phyloP scores from a whole-genome alignment of 1,284 basidiomycete species.

The Microbotryum scabiosae region DNA sequence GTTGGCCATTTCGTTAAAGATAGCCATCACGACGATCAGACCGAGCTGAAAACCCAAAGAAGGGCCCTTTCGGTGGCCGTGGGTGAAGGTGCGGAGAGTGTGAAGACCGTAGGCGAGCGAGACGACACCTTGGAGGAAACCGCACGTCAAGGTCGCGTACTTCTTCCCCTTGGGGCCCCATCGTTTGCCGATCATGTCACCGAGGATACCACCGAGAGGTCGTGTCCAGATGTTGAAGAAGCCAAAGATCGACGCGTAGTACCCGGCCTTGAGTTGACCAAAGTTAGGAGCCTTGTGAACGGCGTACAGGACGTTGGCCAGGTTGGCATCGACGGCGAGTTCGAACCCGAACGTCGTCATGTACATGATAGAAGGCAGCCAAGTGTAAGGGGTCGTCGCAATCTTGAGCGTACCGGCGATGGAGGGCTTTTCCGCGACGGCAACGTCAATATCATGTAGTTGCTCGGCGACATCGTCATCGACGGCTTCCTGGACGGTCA shows the following conservation, averaged over 20 bases:
- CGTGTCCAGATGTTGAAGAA: slow-evolving; percentile 22
- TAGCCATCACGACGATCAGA: slow-evolving; percentile 40
- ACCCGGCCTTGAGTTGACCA: slow-evolving; percentile 50
- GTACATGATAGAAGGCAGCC: slow-evolving; percentile 53
- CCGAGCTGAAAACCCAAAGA: slow-evolving; percentile 33
- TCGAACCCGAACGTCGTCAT: slow-evolving; percentile 49
- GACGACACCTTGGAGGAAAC: slow-evolving; percentile 18
- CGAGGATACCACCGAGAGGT: slow-evolving; percentile 18
- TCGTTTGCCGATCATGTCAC: slow-evolving; percentile 29
- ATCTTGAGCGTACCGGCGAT: slow-evolving; percentile 40
- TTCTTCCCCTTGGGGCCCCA: slow-evolving; percentile 52
- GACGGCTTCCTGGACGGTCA: slow-evolving; percentile 14
- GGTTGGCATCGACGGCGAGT: slow-evolving; percentile 52
- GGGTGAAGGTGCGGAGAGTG: slow-evolving; percentile 43
- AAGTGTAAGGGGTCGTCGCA: slow-evolving; percentile 49
- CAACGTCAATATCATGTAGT: slow-evolving; percentile 43
- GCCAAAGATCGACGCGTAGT: slow-evolving; percentile 45
- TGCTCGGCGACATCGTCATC: slow-evolving; percentile 28
- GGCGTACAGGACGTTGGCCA: slow-evolving; percentile 48
- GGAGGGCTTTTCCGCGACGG: slow-evolving; percentile 50
- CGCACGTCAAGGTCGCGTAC: slow-evolving; percentile 43
- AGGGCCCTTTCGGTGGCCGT: slow-evolving; percentile 11
- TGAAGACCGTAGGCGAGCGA: slow-evolving; percentile 13
- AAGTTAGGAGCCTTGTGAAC: slow-evolving; percentile 41
- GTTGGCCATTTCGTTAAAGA: slow-evolving; percentile 48